phyloP scores from a whole-genome alignment of 23 red algal species.

The Agarophyton chilense region DNA sequence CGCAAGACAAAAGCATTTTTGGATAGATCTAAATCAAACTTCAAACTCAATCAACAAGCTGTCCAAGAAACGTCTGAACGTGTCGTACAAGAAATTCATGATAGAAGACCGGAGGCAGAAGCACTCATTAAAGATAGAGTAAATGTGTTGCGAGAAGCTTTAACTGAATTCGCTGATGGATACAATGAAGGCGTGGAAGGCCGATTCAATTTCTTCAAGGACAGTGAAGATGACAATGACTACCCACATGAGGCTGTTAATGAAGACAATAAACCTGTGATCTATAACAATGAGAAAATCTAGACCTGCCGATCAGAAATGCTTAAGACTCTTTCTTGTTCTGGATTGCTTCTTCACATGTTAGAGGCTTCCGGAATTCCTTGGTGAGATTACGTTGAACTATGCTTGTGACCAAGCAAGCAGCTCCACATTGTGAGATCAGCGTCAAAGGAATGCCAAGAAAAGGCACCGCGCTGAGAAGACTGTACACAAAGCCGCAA shows the following conservation, averaged over 20 bases:
- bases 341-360: slow-evolving; percentile 56
- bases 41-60: slow-evolving; percentile 1
- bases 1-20: background rate
- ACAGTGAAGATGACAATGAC: slow-evolving; percentile 9
- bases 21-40: background rate
- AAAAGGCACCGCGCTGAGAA: slow-evolving; percentile 57
- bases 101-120: slow-evolving; percentile 33
- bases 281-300: slow-evolving; percentile 15
- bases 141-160: slow-evolving; percentile 22
- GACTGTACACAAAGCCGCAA: slow-evolving; percentile 72
- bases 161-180: slow-evolving; percentile 44
- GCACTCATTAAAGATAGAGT: slow-evolving; percentile 40
- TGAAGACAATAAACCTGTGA: slow-evolving; percentile 15
- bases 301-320: background rate
- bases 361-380: slow-evolving; percentile 39
- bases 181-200: slow-evolving; percentile 46
- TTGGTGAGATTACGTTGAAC: slow-evolving; percentile 58
- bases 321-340: slow-evolving; percentile 48
- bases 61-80: slow-evolving; percentile 5
- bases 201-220: slow-evolving; percentile 34
- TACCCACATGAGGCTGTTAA: background rate
- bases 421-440: slow-evolving; percentile 68
- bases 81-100: slow-evolving; percentile 15
- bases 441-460: slow-evolving; percentile 65
- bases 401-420: slow-evolving; percentile 61